Conservation (phyloP, 2,329 filamentous ascomycete species). For the Sporothrix dimorphospora region DNA sequence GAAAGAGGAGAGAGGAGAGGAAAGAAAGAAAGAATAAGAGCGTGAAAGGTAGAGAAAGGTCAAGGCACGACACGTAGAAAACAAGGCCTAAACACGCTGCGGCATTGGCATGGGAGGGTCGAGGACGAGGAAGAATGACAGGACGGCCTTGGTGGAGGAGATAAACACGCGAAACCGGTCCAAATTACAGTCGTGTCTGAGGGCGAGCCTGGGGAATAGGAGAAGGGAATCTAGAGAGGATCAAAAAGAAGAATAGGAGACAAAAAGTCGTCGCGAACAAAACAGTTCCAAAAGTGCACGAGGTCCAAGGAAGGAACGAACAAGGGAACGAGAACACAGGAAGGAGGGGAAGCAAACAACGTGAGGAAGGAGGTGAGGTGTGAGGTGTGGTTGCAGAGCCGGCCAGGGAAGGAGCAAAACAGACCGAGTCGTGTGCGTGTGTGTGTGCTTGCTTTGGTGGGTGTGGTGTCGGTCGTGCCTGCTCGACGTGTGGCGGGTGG, state of each 20-base stretch:
- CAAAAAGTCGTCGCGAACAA: constrained; percentile 1
- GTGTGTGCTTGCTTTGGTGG: neutral
- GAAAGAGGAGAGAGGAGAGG: neutral
- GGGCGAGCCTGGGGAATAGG: neutral
- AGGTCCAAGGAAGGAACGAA: constrained; percentile 9
- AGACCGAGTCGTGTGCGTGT: constrained; percentile 20
- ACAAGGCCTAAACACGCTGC: constrained; percentile 27
- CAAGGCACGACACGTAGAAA: constrained; percentile 23
- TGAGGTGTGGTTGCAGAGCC: constrained; percentile 5
- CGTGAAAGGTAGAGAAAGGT: neutral
- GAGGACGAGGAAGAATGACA: constrained; percentile 28
- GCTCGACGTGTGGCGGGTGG: constrained; percentile 6
- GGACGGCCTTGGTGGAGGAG: constrained; percentile 18
- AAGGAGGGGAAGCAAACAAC: constrained; percentile 20
- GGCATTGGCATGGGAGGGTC: constrained; percentile 29
- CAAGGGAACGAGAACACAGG: neutral
- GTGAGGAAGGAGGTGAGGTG: constrained; percentile 18
- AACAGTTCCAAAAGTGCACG: constrained; percentile 20
- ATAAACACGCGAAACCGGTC: constrained; percentile 28
- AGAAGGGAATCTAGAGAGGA: neutral
- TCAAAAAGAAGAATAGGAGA: neutral
- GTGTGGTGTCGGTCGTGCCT: constrained; percentile 14
- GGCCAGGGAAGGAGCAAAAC: constrained; percentile 25
- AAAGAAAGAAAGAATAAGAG: neutral
- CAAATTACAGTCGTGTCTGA: constrained; percentile 22